Evolutionary conservation across 2,329 filamentous ascomycete genomes (phyloP).

Genomic region (Myriangium duriaei): DNA sequence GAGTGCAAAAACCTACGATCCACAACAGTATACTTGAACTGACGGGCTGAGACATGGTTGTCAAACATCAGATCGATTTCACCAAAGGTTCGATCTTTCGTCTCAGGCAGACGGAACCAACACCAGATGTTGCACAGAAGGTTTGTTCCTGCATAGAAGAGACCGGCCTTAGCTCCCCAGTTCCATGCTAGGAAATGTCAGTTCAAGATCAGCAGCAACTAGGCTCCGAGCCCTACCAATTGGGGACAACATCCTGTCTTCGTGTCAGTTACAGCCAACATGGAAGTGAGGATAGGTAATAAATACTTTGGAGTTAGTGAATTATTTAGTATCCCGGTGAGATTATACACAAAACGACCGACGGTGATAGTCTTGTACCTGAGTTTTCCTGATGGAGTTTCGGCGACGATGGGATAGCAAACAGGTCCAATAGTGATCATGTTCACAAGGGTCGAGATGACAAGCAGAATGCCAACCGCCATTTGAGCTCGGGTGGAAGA

Average conservation of each 20-base stretch:
- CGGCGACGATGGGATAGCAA: constrained; percentile 12
- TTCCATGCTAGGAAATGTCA: constrained; percentile 22
- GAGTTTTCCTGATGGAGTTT: constrained; percentile 10
- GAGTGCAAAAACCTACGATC: constrained; percentile 1
- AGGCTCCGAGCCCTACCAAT: no score
- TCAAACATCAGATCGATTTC: constrained; percentile 27
- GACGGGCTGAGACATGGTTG: constrained; percentile 18
- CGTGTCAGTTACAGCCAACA: no score
- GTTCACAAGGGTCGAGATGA: constrained; percentile 15
- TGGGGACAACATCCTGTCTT: constrained; percentile 4
- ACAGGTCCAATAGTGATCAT: constrained; percentile 17
- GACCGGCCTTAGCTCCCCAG: constrained; percentile 22
- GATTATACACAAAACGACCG: constrained; percentile 13
- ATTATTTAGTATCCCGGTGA: constrained; percentile 11
- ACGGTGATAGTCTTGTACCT: constrained; percentile 11
- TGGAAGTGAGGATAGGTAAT: constrained; percentile 1
- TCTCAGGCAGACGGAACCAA: constrained; percentile 24
- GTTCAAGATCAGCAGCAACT: constrained; percentile 23
- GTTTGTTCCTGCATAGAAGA: constrained; percentile 23
- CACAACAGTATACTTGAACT: constrained; percentile 14
- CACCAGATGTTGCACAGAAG: constrained; percentile 20
- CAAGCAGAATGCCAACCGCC: constrained; percentile 6
- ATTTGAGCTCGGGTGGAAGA: not conserved
- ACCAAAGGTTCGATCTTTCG: constrained; percentile 23
- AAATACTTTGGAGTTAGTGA: no score